Base-by-base conservation (phyloP, 75 land plant species). In the Azolla pinnata region DNA sequence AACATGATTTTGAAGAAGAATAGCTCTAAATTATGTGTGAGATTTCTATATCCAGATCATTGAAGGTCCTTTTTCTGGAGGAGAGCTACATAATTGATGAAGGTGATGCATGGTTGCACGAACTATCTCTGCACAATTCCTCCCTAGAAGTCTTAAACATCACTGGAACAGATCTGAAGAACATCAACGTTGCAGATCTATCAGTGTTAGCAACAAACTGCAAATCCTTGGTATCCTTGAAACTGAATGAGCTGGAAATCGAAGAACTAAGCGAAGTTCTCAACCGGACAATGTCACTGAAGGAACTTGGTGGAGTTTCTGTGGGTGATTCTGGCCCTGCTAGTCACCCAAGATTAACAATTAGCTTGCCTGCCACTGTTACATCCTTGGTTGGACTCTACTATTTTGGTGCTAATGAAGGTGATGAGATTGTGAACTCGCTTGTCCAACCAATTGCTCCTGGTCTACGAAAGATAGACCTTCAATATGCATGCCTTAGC, bases 71-170 rank as follows among this genome's bases (percentile, higher is more conserved):
- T 27, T 73, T 66, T 61, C 44, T 93, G 60, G 96, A 89, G 34
- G 99, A 93, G 60, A 81, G 99, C 66, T 45, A 17, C 34, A 75
- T 93, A 31, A 34, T 9, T 0, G 99, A 86, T 60, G 75, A 70
- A 25, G 83, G 83, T 68, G 91, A 81, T 31, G 64, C 65, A 24
- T 93, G 99, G 99, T 68, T 93, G 2, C 96, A 83, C 60, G 85
- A 74, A 33, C 85, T 93, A 38, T 95, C 87, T 16, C 29, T 67
- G 29, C 60, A 73, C 61, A 81, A 79, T 55, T 66, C 79, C 31
- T 65, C 65, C 47, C 70, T 93, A 31, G 91, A 86, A 62, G 67
- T 64, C 10, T 56, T 93, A 51, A 83, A 81, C 56, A 84, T 93
- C 57, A 72, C 81, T 33, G 69, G 81, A 79, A 81, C 87, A 33